phyloP scores from a whole-genome alignment of 805 yeast genomes.

The Myxozyma sirexii region DNA sequence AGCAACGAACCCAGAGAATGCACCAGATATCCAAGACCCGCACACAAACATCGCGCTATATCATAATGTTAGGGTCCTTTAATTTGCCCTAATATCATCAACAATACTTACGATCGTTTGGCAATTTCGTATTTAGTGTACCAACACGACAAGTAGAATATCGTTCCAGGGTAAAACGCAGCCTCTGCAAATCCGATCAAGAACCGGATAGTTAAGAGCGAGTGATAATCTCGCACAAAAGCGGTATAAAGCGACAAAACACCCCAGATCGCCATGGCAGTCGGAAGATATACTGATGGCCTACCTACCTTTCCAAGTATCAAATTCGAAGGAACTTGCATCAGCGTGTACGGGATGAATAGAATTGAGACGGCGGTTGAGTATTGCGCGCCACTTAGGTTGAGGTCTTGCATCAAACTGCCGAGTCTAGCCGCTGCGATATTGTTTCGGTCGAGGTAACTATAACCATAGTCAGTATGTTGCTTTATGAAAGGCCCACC shows the following conservation, averaged over 20 bases:
- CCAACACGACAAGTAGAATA: constrained; percentile 58
- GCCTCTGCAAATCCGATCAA: constrained; percentile 54
- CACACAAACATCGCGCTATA: constrained; percentile 50
- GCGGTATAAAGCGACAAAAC: constrained; percentile 51
- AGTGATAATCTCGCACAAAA: constrained; percentile 51
- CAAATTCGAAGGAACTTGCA: constrained; percentile 56
- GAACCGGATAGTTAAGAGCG: constrained; percentile 50
- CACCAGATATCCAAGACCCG: constrained; percentile 55
- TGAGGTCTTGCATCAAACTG: constrained; percentile 48
- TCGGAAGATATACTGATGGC: constrained; percentile 56
- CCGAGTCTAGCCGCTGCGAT: constrained; percentile 53
- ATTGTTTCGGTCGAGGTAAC: constrained; percentile 52
- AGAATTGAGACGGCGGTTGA: constrained; percentile 54
- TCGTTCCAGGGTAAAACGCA: constrained; percentile 53
- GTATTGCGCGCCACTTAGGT: constrained; percentile 47
- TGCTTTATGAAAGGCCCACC: too few species aligned
- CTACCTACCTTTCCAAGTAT: constrained; percentile 50
- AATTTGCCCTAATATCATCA: not conserved
- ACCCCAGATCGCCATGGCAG: constrained; percentile 55
- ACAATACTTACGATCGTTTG: constrained; percentile 45
- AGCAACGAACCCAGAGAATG: constrained; percentile 59
- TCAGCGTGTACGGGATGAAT: constrained; percentile 53
- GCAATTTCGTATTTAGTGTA: constrained; percentile 56
- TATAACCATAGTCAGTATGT: constrained; percentile 20
- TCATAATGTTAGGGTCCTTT: not conserved